Conservation (phyloP, 2,329 filamentous ascomycete genomes). For the Coniochaeta hoffmannii region DNA sequence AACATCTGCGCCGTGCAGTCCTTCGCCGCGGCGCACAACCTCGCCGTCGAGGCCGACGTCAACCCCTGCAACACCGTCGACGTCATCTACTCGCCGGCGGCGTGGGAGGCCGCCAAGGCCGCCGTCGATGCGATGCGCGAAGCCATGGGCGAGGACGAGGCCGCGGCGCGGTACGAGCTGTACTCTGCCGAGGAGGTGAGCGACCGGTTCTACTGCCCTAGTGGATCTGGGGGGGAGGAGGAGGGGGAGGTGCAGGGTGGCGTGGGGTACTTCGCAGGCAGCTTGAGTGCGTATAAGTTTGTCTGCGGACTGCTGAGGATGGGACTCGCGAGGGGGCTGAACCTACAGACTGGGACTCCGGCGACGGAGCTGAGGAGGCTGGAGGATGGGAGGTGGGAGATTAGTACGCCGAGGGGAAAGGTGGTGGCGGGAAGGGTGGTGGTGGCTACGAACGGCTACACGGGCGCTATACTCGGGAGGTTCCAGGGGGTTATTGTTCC, state of each 20-base stretch:
- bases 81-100: slow-evolving; percentile 42
- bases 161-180: slow-evolving; percentile 35
- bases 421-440: slow-evolving; percentile 36
- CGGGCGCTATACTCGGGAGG: slow-evolving; percentile 31
- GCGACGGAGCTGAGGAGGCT: slow-evolving; percentile 19
- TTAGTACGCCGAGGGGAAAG: slow-evolving; percentile 34
- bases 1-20: slow-evolving; percentile 48
- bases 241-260: slow-evolving; percentile 34
- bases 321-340: slow-evolving; percentile 33
- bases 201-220: slow-evolving; percentile 27
- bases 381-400: slow-evolving; percentile 22
- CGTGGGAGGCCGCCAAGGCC: slow-evolving; percentile 28
- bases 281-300: slow-evolving; percentile 31
- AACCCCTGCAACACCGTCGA: slow-evolving; percentile 46
- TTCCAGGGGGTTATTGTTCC: slow-evolving; percentile 42
- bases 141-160: slow-evolving; percentile 30
- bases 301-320: slow-evolving; percentile 34
- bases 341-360: slow-evolving; percentile 46
- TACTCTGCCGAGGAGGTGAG: slow-evolving; percentile 32
- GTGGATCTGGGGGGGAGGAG: slow-evolving; percentile 7
- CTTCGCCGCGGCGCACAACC: slow-evolving; percentile 36
- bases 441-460: slow-evolving; percentile 47
- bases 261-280: slow-evolving; percentile 36
- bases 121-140: slow-evolving; percentile 37
- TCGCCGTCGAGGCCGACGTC: slow-evolving; percentile 39